Percentiles rank a stretch among this genome's conserved stretches.
Evolutionary conservation across 2,329 filamentous ascomycete species (phyloP).

Genomic region (Fusarium beomiforme): DNA sequence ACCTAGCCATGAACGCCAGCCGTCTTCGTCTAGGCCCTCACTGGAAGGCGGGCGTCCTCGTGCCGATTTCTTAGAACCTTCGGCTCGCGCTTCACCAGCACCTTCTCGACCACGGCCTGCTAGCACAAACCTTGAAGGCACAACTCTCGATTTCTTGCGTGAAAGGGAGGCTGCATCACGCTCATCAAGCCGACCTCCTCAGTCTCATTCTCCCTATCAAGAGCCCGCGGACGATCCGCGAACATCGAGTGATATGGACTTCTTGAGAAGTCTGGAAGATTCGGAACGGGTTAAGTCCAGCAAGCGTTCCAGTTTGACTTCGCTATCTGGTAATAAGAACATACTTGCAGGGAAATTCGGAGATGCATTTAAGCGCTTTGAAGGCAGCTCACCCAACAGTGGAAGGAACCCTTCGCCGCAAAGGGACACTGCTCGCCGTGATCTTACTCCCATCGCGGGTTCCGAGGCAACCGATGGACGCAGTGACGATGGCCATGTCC

Average conservation of each 20-base stretch:
- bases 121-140: slow-evolving; percentile 85
- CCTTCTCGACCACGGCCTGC: slow-evolving; percentile 71
- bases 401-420: slow-evolving; percentile 60
- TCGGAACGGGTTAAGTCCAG: slow-evolving; percentile 59
- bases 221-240: slow-evolving; percentile 47
- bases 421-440: slow-evolving; percentile 59
- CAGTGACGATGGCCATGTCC: slow-evolving; percentile 72
- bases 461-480: slow-evolving; percentile 71
- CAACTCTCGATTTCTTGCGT: slow-evolving; percentile 78
- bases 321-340: slow-evolving; percentile 79
- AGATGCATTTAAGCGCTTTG: slow-evolving; percentile 93
- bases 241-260: slow-evolving; percentile 79
- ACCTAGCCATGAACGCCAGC: slow-evolving; percentile 40
- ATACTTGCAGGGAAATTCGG: slow-evolving; percentile 90
- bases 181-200: slow-evolving; percentile 46
- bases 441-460: slow-evolving; percentile 76
- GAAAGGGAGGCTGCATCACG: slow-evolving; percentile 73
- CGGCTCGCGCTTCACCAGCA: slow-evolving; percentile 46
- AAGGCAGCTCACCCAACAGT: slow-evolving; percentile 60
- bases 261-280: slow-evolving; percentile 80
- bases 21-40: slow-evolving; percentile 41
- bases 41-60: slow-evolving; percentile 43
- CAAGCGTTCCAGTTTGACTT: slow-evolving; percentile 80
- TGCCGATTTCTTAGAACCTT: slow-evolving; percentile 39
- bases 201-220: slow-evolving; percentile 55